These are phyloP conservation scores for Hericium alpestre DNA, from an alignment of 768 basidiomycete species.

Conservation along the genomic window DNA sequence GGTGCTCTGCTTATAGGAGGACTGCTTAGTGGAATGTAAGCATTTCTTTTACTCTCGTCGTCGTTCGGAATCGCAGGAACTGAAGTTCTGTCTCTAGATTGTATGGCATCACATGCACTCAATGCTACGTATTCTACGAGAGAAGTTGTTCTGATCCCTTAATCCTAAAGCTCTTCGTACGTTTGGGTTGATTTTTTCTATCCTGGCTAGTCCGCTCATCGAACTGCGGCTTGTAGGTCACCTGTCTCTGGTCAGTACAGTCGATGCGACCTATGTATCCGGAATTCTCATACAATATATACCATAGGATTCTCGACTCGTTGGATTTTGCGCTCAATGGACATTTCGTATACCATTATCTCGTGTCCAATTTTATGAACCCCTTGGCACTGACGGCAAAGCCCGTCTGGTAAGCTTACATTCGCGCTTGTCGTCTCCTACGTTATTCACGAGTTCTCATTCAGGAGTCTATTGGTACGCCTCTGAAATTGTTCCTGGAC, in stretches of 20 bases:
- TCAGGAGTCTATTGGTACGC: constrained; percentile 44
- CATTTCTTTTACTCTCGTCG: constrained; percentile 1
- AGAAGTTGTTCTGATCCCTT: constrained; percentile 20
- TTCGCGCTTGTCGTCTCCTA: not conserved
- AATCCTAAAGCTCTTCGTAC: constrained; percentile 28
- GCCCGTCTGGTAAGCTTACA: constrained; percentile 38
- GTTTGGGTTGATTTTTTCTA: constrained; percentile 2
- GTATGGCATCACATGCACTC: constrained; percentile 48
- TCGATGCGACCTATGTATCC: constrained; percentile 7
- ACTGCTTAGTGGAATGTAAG: constrained; percentile 43
- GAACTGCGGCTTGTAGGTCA: constrained; percentile 20
- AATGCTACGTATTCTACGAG: constrained; percentile 40
- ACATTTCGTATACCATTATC: constrained; percentile 49
- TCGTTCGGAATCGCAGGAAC: not conserved
- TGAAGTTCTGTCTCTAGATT: constrained; percentile 24
- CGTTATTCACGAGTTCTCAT: not conserved
- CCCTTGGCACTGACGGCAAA: constrained; percentile 27
- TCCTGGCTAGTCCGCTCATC: not conserved
- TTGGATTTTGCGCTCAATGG: constrained; percentile 42
- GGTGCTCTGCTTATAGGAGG: constrained; percentile 47
- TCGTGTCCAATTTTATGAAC: constrained; percentile 45
- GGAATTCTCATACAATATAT: not conserved
- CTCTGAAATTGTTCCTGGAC: not conserved
- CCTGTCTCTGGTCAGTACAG: constrained; percentile 23
- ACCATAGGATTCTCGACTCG: constrained; percentile 39